Evolutionary conservation across 192 early-diverging fungal genomes (phyloP).

Genomic region (Entomortierella beljakovae): DNA sequence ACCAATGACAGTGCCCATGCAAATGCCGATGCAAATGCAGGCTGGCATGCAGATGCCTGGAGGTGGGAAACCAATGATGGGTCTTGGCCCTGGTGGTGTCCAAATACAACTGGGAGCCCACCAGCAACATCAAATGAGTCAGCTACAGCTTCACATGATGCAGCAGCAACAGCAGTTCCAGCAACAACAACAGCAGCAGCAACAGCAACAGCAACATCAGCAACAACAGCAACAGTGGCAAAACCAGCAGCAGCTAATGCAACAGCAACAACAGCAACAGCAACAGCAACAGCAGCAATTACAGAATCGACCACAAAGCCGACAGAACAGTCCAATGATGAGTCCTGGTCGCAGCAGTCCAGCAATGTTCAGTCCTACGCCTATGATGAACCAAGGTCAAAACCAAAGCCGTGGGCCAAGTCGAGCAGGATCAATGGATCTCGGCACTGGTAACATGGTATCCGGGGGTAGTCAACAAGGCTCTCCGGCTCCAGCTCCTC

Average conservation of each 20-base stretch:
- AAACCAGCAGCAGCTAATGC: slow-evolving; percentile 20
- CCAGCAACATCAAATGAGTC: slow-evolving; percentile 36
- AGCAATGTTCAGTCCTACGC: slow-evolving; percentile 44
- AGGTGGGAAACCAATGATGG: slow-evolving; percentile 33
- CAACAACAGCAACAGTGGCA: slow-evolving; percentile 22
- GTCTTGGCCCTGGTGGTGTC: slow-evolving; percentile 13
- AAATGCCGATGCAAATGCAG: slow-evolving; percentile 26
- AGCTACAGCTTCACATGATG: slow-evolving; percentile 18
- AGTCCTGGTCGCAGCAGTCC: slow-evolving; percentile 36
- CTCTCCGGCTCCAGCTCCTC: slow-evolving; percentile 15
- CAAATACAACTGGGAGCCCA: slow-evolving; percentile 43
- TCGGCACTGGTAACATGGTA: slow-evolving; percentile 11
- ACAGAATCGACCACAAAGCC: slow-evolving; percentile 26
- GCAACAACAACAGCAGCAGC: slow-evolving; percentile 24
- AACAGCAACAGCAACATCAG: slow-evolving; percentile 16
- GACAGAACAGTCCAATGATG: slow-evolving; percentile 46
- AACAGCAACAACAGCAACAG: slow-evolving; percentile 26
- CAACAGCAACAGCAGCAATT: slow-evolving; percentile 24
- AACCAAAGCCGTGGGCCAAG: slow-evolving; percentile 23
- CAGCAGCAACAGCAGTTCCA: slow-evolving; percentile 19
- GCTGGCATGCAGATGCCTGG: slow-evolving; percentile 12
- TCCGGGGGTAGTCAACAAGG: slow-evolving; percentile 16
- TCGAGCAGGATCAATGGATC: slow-evolving; percentile 36
- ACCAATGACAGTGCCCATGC: slow-evolving; percentile 15
- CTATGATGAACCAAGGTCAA: slow-evolving; percentile 4